phyloP scores from a whole-genome alignment of 768 basidiomycete genomes.

The Lyophyllum decastes region DNA sequence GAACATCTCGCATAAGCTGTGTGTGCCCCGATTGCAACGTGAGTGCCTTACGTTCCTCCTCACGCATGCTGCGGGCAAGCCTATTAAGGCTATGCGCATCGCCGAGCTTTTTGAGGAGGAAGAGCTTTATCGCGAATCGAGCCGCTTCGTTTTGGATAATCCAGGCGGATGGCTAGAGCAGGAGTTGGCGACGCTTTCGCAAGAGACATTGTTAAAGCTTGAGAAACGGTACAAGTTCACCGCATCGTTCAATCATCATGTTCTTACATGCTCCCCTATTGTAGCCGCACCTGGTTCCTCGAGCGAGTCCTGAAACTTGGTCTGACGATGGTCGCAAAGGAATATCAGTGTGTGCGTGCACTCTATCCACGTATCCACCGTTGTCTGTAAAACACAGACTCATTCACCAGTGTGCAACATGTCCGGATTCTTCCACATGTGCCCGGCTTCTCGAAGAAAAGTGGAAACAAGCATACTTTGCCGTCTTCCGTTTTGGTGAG shows the following conservation, averaged over 20 bases:
- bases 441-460: conserved; percentile 90
- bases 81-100: conserved; percentile 91
- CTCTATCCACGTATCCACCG: not conserved
- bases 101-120: conserved; percentile 91
- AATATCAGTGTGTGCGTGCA: conserved; percentile 84
- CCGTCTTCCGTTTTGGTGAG: conserved; percentile 84
- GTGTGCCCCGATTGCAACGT: conserved; percentile 76
- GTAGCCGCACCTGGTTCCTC: conserved; percentile 90
- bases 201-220: conserved; percentile 83
- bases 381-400: not conserved
- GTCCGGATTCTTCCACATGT: conserved; percentile 78
- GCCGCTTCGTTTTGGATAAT: conserved; percentile 90
- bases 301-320: conserved; percentile 93
- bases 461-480: conserved; percentile 86
- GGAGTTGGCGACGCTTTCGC: conserved; percentile 78
- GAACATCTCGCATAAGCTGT: conserved; percentile 89
- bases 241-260: not conserved
- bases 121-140: conserved; percentile 87
- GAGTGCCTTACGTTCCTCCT: conserved; percentile 87
- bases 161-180: conserved; percentile 84
- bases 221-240: conserved; percentile 69
- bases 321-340: conserved; percentile 83
- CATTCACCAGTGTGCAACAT: conserved; percentile 67
- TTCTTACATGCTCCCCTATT: not conserved
- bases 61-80: conserved; percentile 89